phyloP scores from a whole-genome alignment of 1,139 yeast genomes.

The Yamadazyma spencermartinsiae region DNA sequence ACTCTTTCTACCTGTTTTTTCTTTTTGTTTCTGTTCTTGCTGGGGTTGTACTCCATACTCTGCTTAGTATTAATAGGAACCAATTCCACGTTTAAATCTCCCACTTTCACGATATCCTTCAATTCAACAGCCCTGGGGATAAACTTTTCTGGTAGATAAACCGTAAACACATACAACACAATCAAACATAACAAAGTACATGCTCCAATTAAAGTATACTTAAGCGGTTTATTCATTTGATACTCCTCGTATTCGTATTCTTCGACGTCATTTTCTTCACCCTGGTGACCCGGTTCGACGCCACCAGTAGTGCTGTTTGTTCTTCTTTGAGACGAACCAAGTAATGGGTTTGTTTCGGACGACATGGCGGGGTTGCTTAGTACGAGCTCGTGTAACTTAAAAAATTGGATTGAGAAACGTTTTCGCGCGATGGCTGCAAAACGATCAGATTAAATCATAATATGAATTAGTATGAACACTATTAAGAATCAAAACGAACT shows the following conservation, averaged over 20 bases:
- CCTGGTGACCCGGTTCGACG: background rate
- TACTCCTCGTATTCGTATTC: constrained; percentile 17
- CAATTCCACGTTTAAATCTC: constrained; percentile 25
- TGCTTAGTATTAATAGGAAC: constrained; percentile 20
- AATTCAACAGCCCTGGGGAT: constrained; percentile 36
- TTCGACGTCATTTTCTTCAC: constrained; percentile 8
- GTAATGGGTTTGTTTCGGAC: constrained; percentile 19
- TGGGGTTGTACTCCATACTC: constrained; percentile 7
- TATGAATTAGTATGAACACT: too few species aligned
- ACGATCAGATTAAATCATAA: background rate
- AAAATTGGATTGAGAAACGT: background rate
- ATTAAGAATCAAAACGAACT: too few species aligned
- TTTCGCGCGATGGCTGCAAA: constrained; percentile 16
- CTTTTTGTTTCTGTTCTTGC: constrained; percentile 2
- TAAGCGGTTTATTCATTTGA: constrained; percentile 18
- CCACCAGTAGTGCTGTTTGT: constrained; percentile 2
- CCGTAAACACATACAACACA: constrained; percentile 31
- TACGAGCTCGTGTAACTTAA: background rate
- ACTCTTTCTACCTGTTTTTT: constrained; percentile 40
- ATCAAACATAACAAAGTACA: constrained; percentile 21
- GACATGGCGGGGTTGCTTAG: constrained; percentile 2
- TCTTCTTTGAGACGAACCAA: constrained; percentile 4
- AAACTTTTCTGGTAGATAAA: constrained; percentile 33
- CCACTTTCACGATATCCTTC: constrained; percentile 27
- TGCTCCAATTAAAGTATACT: constrained; percentile 13